These are phyloP conservation scores for Alopecurus myosuroides DNA, from an alignment of 176 grass and related monocot species.

Conservation along the genomic window DNA sequence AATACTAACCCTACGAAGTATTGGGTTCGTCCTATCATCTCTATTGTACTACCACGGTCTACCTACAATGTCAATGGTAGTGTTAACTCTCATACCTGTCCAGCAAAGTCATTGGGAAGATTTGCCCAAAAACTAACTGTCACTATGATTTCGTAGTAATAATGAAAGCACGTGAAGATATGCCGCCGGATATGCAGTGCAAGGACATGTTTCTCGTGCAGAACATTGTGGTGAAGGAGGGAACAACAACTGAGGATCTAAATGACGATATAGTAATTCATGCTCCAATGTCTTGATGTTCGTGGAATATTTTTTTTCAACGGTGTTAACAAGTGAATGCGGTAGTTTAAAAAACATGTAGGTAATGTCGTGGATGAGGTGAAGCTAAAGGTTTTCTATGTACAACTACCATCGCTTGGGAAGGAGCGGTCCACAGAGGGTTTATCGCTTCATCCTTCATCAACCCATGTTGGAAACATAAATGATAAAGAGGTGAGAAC, in stretches of 20 bases:
- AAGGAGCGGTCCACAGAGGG: conserved; percentile 63
- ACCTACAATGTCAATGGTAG: conserved; percentile 66
- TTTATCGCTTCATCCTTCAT: conserved; percentile 41
- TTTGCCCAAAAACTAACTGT: neutral
- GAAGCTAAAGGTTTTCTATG: conserved; percentile 70
- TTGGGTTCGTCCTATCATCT: conserved; percentile 74
- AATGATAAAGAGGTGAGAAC: conserved; percentile 43
- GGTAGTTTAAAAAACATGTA: conserved; percentile 38
- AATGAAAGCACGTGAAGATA: conserved; percentile 70
- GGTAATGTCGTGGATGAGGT: conserved; percentile 71
- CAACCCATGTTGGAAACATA: neutral
- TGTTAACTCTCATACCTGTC: neutral
- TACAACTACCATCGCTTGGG: conserved; percentile 56
- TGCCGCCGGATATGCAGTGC: conserved; percentile 63
- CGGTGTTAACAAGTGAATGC: conserved; percentile 5
- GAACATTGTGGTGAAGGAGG: conserved; percentile 47
- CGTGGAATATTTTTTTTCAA: neutral
- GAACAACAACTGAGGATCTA: conserved; percentile 38
- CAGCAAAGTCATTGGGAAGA: neutral
- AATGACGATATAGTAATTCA: conserved; percentile 58
- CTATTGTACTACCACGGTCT: conserved; percentile 60
- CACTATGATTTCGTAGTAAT: conserved; percentile 39
- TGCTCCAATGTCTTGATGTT: neutral
- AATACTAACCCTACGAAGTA: conserved; percentile 89
- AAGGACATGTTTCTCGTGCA: conserved; percentile 96